Conservation (phyloP, 2,329 filamentous ascomycete genomes). For the Hypomyces rosellus region DNA sequence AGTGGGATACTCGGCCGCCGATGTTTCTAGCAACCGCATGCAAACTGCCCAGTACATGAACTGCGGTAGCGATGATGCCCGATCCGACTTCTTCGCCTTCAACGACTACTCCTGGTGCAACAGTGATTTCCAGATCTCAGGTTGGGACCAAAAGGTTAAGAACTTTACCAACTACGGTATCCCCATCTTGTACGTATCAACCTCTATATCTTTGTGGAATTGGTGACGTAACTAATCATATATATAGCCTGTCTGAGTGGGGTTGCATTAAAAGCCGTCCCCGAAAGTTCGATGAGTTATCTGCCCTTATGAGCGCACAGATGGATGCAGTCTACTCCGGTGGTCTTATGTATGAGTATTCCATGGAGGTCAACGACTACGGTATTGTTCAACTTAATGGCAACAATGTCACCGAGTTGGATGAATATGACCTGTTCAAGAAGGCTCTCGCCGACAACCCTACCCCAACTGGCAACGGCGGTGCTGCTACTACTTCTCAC, state of each 20-base stretch:
- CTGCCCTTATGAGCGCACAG: constrained; percentile 68
- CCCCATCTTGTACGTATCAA: constrained; percentile 61
- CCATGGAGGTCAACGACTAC: constrained; percentile 69
- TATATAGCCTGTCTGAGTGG: constrained; percentile 73
- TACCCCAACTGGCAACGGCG: constrained; percentile 44
- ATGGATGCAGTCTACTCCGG: constrained; percentile 93
- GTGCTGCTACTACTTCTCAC: constrained; percentile 42
- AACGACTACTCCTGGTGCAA: constrained; percentile 89
- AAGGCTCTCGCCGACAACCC: constrained; percentile 43
- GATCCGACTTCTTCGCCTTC: constrained; percentile 84
- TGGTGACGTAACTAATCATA: no score
- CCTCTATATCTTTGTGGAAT: no score
- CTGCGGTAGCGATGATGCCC: constrained; percentile 76
- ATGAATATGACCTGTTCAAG: constrained; percentile 56
- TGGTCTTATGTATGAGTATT: constrained; percentile 94
- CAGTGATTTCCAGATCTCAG: constrained; percentile 61
- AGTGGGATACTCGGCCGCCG: constrained; percentile 73
- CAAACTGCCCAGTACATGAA: constrained; percentile 91
- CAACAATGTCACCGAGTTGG: constrained; percentile 44
- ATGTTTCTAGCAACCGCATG: constrained; percentile 78
- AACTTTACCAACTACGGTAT: constrained; percentile 82
- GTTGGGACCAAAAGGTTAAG: constrained; percentile 84
- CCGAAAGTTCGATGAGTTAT: constrained; percentile 75
- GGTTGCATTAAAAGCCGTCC: constrained; percentile 73
- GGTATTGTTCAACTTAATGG: constrained; percentile 67